phyloP scores from a whole-genome alignment of 163 green algal species.

The Trebouxiophyceae sp. region DNA sequence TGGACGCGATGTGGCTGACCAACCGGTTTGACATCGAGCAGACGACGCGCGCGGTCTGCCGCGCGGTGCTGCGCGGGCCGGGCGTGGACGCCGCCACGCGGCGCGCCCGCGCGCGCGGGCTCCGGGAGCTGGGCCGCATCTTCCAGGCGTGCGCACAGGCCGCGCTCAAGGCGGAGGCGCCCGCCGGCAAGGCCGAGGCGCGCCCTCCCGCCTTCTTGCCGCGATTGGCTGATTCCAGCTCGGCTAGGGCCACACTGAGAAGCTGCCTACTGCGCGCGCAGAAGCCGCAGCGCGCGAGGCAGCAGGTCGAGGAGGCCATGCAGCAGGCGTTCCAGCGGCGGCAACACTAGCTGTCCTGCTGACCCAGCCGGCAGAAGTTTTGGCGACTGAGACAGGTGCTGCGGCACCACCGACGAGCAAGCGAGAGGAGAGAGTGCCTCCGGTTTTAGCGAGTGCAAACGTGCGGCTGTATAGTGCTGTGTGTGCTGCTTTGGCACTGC shows the following conservation, averaged over 20 bases:
- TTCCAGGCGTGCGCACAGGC: conserved; percentile 29
- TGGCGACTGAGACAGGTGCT: no score
- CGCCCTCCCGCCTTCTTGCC: not conserved
- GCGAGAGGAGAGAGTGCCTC: no score
- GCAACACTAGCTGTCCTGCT: no score
- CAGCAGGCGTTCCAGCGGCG: conserved; percentile 54
- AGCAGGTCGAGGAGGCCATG: conserved; percentile 70
- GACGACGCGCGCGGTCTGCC: conserved; percentile 57
- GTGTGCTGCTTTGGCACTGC: no score
- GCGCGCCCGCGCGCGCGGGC: conserved; percentile 28
- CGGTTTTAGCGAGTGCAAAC: no score
- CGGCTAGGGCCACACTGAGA: not conserved
- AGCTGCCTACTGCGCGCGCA: not conserved
- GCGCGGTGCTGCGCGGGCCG: conserved; percentile 10
- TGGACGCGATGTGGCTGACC: conserved; percentile 73
- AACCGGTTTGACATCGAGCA: conserved; percentile 89
- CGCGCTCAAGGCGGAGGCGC: not conserved
- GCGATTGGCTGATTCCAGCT: not conserved
- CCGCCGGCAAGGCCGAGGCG: not conserved
- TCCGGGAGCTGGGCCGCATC: conserved; percentile 48
- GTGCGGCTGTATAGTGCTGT: no score
- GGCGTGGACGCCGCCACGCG: not conserved
- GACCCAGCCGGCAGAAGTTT: no score
- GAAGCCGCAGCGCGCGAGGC: conserved; percentile 15
- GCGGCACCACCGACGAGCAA: no score